Percentiles rank a stretch among this genome's conserved stretches.
These are phyloP conservation scores for Ilyonectria sp. DNA, from an alignment of 2,329 filamentous ascomycete genomes.

Conservation along the genomic window DNA sequence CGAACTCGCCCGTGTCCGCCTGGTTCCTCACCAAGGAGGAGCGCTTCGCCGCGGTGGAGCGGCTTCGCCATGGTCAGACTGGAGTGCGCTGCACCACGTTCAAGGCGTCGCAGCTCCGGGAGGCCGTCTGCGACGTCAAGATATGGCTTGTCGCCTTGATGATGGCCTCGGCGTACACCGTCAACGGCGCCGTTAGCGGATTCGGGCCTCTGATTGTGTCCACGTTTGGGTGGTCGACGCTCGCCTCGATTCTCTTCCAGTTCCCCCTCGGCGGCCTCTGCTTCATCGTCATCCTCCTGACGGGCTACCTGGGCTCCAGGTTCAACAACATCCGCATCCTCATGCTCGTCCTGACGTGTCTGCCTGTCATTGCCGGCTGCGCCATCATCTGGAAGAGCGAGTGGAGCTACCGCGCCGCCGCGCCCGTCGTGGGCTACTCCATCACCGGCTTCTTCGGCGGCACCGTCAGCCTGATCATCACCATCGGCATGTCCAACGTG, in stretches of 20 bases:
- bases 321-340: constrained; percentile 75
- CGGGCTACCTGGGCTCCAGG: constrained; percentile 74
- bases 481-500: constrained; percentile 75
- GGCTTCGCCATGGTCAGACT: constrained; percentile 73
- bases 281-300: constrained; percentile 75
- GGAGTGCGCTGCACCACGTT: constrained; percentile 74
- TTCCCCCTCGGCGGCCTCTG: constrained; percentile 82
- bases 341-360: constrained; percentile 75
- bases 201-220: constrained; percentile 81
- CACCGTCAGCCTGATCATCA: constrained; percentile 73
- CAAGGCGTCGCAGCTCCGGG: constrained; percentile 71
- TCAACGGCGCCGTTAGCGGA: constrained; percentile 79
- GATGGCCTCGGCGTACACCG: constrained; percentile 80
- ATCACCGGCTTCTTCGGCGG: constrained; percentile 82
- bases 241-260: constrained; percentile 80
- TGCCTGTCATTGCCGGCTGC: constrained; percentile 83
- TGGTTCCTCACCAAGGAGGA: constrained; percentile 79
- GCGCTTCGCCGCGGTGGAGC: constrained; percentile 74
- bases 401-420: constrained; percentile 75
- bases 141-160: constrained; percentile 76
- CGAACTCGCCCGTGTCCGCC: constrained; percentile 76
- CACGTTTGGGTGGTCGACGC: constrained; percentile 76
- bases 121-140: constrained; percentile 72
- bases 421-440: constrained; percentile 79
- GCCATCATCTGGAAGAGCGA: constrained; percentile 80